phyloP scores from a whole-genome alignment of 192 early-diverging fungal species.

The Rhizophlyctis rosea region DNA sequence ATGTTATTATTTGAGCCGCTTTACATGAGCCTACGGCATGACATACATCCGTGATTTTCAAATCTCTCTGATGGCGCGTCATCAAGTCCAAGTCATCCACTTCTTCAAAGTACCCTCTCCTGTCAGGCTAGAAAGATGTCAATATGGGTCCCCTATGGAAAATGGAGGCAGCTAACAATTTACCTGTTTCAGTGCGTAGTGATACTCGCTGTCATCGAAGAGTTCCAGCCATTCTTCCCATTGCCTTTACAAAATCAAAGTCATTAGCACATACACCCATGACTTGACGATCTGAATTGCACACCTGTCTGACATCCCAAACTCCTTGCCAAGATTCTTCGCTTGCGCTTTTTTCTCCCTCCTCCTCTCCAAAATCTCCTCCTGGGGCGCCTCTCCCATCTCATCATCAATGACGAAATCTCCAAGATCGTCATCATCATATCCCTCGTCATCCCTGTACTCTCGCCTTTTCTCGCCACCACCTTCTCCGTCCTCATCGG shows the following conservation, averaged over 20 bases:
- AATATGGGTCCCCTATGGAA: constrained; percentile 20
- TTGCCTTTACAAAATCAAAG: background rate
- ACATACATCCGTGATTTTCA: constrained; percentile 37
- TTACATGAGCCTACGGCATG: background rate
- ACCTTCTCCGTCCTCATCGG: constrained; percentile 59
- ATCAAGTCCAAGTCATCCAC: constrained; percentile 37
- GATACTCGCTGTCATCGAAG: constrained; percentile 94
- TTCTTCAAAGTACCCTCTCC: constrained; percentile 42
- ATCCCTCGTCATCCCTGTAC: constrained; percentile 22
- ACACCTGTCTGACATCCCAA: constrained; percentile 57
- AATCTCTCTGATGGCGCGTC: constrained; percentile 48
- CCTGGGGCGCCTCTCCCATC: constrained; percentile 45
- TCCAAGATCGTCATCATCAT: constrained; percentile 51
- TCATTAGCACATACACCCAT: constrained; percentile 15
- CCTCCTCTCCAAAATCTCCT: constrained; percentile 40
- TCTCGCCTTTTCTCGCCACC: constrained; percentile 1
- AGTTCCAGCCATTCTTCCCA: constrained; percentile 81
- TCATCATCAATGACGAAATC: constrained; percentile 53
- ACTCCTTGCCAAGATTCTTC: constrained; percentile 41
- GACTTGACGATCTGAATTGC: constrained; percentile 24
- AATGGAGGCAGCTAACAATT: constrained; percentile 24
- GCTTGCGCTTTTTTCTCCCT: constrained; percentile 37
- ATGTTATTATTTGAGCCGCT: no score
- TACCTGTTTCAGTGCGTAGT: constrained; percentile 58
- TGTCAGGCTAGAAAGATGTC: background rate